Conservation (phyloP, 768 basidiomycete genomes). For the Jaapia argillacea region DNA sequence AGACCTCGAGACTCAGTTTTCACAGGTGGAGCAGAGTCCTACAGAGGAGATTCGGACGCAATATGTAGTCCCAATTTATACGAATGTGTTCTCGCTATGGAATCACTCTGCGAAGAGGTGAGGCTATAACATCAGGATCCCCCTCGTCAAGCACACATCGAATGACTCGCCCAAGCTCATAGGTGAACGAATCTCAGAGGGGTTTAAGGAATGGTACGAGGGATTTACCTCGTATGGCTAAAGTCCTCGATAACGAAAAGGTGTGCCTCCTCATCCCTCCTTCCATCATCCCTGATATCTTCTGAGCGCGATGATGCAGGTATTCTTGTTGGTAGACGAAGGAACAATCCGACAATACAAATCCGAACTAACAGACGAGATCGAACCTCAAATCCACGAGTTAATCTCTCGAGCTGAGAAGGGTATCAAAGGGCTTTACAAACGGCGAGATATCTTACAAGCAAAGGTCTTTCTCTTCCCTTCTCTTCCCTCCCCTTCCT, state of each 20-base stretch:
- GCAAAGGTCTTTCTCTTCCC: constrained; percentile 65
- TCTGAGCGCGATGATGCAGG: constrained; percentile 28
- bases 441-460: constrained; percentile 58
- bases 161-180: background rate
- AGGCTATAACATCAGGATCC: background rate
- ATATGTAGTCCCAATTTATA: no score
- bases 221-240: constrained; percentile 64
- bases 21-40: no score
- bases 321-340: constrained; percentile 68
- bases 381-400: constrained; percentile 73
- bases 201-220: constrained; percentile 59
- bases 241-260: constrained; percentile 56
- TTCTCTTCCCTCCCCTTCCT: no score
- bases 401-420: constrained; percentile 63
- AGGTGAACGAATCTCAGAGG: constrained; percentile 63
- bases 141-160: background rate
- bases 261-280: no score
- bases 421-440: constrained; percentile 49
- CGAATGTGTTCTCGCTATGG: background rate
- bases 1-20: no score
- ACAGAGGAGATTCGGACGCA: no score
- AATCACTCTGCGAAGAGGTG: background rate
- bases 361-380: constrained; percentile 64
- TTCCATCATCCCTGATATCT: no score
- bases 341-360: constrained; percentile 67